Conservation (phyloP, 1,284 basidiomycete species). For the Coniferiporia weirii region DNA sequence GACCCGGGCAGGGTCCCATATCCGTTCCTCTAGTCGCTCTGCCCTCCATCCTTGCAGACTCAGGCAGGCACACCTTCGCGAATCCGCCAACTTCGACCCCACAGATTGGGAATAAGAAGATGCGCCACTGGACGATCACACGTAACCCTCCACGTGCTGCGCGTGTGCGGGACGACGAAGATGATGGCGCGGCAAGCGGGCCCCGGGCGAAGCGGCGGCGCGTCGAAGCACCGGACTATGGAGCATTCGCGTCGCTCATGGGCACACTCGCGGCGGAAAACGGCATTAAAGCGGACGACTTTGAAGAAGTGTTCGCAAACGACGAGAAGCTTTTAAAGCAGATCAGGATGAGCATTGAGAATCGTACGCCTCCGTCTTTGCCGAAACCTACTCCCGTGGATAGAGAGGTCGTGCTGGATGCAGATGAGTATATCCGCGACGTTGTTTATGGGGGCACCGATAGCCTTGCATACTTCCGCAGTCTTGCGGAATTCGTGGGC, state of each 20-base stretch:
- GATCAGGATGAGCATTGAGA: constrained; percentile 24
- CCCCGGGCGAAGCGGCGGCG: constrained; percentile 39
- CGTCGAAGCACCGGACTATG: constrained; percentile 55
- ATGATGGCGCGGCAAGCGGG: constrained; percentile 33
- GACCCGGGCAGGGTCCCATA: constrained; percentile 1
- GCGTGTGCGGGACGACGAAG: constrained; percentile 50
- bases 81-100: constrained; percentile 1
- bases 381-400: constrained; percentile 12
- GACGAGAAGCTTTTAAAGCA: constrained; percentile 34
- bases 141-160: constrained; percentile 37
- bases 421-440: constrained; percentile 59
- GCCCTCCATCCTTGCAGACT: constrained; percentile 8
- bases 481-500: constrained; percentile 63
- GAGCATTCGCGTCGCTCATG: constrained; percentile 49
- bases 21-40: constrained; percentile 4
- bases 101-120: constrained; percentile 22
- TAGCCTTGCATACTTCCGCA: constrained; percentile 66
- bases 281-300: constrained; percentile 34
- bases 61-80: neutral
- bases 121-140: constrained; percentile 37
- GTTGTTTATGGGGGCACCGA: constrained; percentile 71
- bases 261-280: constrained; percentile 44
- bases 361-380: neutral
- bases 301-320: constrained; percentile 28
- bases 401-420: constrained; percentile 45